Evolutionary conservation across 345 rosid species (phyloP), one percentile per base, ranked within the genome.

Genomic region (Garcia nutans): DNA sequence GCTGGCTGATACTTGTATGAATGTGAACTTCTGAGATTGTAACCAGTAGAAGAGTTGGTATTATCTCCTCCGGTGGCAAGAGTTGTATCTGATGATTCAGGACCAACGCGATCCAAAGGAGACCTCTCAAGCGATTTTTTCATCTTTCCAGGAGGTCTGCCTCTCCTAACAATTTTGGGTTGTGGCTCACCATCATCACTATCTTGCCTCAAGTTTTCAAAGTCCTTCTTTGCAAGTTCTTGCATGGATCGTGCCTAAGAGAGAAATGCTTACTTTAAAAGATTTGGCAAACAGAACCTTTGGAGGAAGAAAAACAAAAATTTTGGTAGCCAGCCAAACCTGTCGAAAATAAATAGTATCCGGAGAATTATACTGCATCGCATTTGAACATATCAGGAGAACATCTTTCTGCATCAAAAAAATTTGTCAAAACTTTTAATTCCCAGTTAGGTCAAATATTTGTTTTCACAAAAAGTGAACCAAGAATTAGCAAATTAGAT

Each of bases 291-390:
- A 42, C 12, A 50, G 57, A 78, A 73, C 24, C 28, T 31, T 49
- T 23, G n/a, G 7, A 12, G 12, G 6, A 47, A n/a, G 74, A 76
- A 15, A 66, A 19, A 45, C 28, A 50, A 24, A 16, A 55, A 44
- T 50, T 26, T 58, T 37, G 70, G 73, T 69, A 74, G 22, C 22
- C 28, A 71, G 78, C 45, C 86, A 80, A 75, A 96, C 99, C 98
- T 96, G 98, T 74, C 96, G 87, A 74, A 85, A 89, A 81, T 93
- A 96, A 65, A 96, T 83, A 63, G 99, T 96, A 82, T 93, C 99
- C 37, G 99, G 83, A 54, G 99, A 74, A 89, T 96, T 96, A 77
- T 93, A 96, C 80, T 89, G 88, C 99, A 96, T 93, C 37, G 99
- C 99, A 71, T 96, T 96, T 61, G 95, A 77, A 84, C 98, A 93